Evolutionary conservation across 2,329 filamentous ascomycete species (phyloP), one percentile per base, ranked within the genome.

Genomic region (Sporothrix luriei): DNA sequence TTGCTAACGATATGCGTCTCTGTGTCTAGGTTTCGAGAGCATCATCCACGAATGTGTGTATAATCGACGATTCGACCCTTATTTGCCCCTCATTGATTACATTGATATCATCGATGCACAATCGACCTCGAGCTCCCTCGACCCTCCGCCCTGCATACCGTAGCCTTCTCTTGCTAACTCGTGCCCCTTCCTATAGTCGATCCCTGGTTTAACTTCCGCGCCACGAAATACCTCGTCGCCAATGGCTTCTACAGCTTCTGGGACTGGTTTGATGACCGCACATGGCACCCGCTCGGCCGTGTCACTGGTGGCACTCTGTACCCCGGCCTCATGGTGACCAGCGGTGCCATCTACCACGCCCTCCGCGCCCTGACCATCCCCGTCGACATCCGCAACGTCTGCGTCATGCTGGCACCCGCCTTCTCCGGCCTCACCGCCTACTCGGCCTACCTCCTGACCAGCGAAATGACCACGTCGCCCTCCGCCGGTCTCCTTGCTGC

Each of bases 241-340:
- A 88, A 99, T 89, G 95, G 95, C 76, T 98, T 99, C 83, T 96
- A 97, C 81, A 93, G 91, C 80, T 99, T 99, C 80, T 99, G 95
- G 95, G 94, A 99, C 80, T 99, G 95, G 95, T 99, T 99, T 78
- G 95, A 99, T 82, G 95, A 99, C 84, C 90, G 95, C 84, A 99
- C 95, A 88, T 99, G 95, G 95, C 94, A 99, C 82, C 95, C 95
- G 76, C 91, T 99, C 72, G 95, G 95, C 76, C 93, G 95, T 84
- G 95, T 99, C 78, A 99, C 95, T 71, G 95, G 95, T 82, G 95
- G 95, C 78, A 99, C 95, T n/a, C 88, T 99, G 73, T 99, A 99
- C 80, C 95, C 95, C 66, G 95, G 95, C 76, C 86, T 99, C 77
- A 99, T 99, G 95, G 96, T 99, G 76, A 99, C 95, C 78, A 98